Conservation (phyloP, 148 eudicot genomes). For the Vaccinium myrtillus region DNA sequence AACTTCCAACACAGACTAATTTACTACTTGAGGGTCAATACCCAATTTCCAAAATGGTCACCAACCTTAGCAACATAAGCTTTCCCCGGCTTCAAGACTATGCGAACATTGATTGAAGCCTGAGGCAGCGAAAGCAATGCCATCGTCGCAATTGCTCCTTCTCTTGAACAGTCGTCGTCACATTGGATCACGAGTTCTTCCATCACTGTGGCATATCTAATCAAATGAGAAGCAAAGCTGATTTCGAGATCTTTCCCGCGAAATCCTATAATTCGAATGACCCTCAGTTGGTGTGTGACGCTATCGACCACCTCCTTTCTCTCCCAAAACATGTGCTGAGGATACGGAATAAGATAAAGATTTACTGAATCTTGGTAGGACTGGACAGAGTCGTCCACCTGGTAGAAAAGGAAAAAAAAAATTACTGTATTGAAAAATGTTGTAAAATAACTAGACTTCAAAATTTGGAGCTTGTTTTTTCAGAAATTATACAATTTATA, state of each 20-base stretch:
- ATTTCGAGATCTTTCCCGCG: neutral
- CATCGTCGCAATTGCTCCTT: neutral
- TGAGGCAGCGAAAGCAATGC: neutral
- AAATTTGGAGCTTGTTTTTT: neutral
- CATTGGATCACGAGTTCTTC: neutral
- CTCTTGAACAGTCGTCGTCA: neutral
- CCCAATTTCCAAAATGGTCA: neutral
- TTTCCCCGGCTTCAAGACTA: neutral
- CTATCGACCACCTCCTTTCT: neutral
- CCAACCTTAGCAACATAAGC: neutral
- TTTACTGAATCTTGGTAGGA: neutral
- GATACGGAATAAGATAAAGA: neutral
- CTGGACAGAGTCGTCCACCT: neutral
- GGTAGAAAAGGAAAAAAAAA: too few species aligned
- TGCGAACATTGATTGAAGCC: neutral
- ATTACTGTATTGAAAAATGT: neutral
- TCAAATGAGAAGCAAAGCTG: neutral
- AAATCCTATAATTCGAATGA: neutral
- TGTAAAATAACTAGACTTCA: too few species aligned
- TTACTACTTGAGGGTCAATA: slow-evolving; percentile 5
- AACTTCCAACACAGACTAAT: neutral
- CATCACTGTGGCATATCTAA: neutral
- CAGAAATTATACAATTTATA: neutral
- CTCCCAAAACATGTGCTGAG: neutral
- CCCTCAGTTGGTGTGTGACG: neutral